phyloP scores from a whole-genome alignment of 2,329 filamentous ascomycete genomes.

The Chaetomiaceae sp. region DNA sequence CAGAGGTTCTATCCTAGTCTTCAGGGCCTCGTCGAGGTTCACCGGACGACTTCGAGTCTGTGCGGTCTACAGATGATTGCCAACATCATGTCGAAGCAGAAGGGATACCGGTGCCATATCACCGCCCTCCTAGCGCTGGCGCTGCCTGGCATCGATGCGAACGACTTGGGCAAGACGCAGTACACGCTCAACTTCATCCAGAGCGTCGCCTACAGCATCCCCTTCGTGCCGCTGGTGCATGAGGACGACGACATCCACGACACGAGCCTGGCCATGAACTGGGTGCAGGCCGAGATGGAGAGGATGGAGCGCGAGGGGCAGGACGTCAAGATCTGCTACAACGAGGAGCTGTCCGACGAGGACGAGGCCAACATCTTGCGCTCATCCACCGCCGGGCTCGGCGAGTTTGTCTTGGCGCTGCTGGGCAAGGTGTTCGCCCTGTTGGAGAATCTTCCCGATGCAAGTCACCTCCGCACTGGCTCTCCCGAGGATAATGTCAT shows the following conservation, averaged over 20 bases:
- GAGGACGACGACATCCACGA: constrained; percentile 62
- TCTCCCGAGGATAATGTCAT: constrained; percentile 96
- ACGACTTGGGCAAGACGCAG: constrained; percentile 93
- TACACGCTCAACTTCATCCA: constrained; percentile 94
- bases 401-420: constrained; percentile 86
- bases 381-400: constrained; percentile 89
- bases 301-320: constrained; percentile 85
- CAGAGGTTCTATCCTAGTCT: constrained; percentile 96
- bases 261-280: constrained; percentile 75
- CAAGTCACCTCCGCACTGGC: constrained; percentile 77
- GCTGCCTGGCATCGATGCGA: constrained; percentile 92
- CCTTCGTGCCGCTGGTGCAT: constrained; percentile 74
- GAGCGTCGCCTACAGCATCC: constrained; percentile 91
- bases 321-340: constrained; percentile 79
- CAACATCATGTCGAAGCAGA: constrained; percentile 83
- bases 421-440: constrained; percentile 93
- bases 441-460: constrained; percentile 89
- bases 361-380: constrained; percentile 83
- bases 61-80: constrained; percentile 88
- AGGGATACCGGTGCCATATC: constrained; percentile 94
- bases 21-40: constrained; percentile 93
- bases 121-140: constrained; percentile 90
- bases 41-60: constrained; percentile 89
- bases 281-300: constrained; percentile 92
- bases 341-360: constrained; percentile 71